Conservation (phyloP, 345 rosid species). For the Gossypium stocksii region DNA sequence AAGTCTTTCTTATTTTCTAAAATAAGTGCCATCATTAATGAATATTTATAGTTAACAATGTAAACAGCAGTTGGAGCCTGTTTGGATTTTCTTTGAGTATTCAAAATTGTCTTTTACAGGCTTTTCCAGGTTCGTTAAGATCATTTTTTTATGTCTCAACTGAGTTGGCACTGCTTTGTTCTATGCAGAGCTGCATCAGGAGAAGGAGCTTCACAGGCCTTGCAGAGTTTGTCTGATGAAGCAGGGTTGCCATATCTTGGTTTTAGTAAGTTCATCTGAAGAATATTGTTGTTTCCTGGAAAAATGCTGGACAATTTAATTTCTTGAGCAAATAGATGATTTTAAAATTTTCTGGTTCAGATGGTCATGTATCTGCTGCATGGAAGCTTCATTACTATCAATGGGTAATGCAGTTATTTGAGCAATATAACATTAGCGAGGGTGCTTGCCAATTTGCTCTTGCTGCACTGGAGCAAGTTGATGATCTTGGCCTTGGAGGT, state of each 20-base stretch:
- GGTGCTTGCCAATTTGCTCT: constrained; percentile 97
- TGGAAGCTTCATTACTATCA: constrained; percentile 97
- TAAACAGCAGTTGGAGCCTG: neutral
- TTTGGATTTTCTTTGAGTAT: neutral
- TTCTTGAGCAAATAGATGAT: neutral
- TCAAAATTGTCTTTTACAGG: neutral
- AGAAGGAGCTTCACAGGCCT: constrained; percentile 62
- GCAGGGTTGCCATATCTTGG: constrained; percentile 62
- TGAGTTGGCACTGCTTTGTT: constrained; percentile 22
- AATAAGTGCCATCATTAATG: neutral
- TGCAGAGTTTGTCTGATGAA: constrained; percentile 69
- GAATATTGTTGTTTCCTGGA: constrained; percentile 8
- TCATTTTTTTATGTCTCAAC: constrained; percentile 3
- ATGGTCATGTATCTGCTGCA: constrained; percentile 44
- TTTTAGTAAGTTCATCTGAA: constrained; percentile 44
- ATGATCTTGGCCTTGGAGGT: constrained; percentile 47
- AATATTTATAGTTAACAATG: neutral
- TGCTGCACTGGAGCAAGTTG: constrained; percentile 98
- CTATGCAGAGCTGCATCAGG: constrained; percentile 87
- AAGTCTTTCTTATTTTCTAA: neutral
- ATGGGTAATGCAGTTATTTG: constrained; percentile 97
- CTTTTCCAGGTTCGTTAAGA: neutral
- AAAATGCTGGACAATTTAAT: neutral
- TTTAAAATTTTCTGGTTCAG: constrained; percentile 29
- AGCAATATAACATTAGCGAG: constrained; percentile 76